Base-by-base conservation (phyloP, 306 rosid genomes). In the Gleditsia sinensis region DNA sequence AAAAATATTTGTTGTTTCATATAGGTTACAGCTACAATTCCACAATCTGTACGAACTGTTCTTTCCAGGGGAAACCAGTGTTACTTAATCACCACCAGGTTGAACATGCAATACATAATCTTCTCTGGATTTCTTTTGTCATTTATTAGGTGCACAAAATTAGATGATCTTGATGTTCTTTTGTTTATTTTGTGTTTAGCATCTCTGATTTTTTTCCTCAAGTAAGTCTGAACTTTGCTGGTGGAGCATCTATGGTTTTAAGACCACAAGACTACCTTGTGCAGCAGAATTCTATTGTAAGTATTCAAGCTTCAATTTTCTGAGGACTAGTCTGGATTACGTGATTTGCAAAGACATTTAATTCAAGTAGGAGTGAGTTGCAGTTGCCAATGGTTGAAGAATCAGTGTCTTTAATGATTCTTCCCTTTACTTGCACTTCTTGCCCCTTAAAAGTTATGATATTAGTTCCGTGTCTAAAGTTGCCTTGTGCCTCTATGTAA, bases 231-330 rank as follows among this genome's bases (percentile, higher is more conserved):
- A 92, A 95, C 88, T 95, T 95, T 75, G 93, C 91, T 23, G 93
- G 91, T 4, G 90, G 92, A 11, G 97, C 96, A 43, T 77, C 96
- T 12, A 39, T 95, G 92, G 37, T 64, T 85, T 78, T 95, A 74
- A 81, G 89, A 75, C 96, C 99, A 50, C 92, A 90, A 75, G 99
- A 95, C 82, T 95, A 95, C 78, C 97, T 95, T 69, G 75, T 92
- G 77, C 96, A 88, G 81, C 96, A 95, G 71, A 86, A 24, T 83
- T 90, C 90, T 64, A 81, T 79, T 79, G 99, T 95, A 81, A 88
- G 99, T 82, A 69, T 76, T 71, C 53, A 60, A 39, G 48, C 73
- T 74, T 77, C 28, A 69, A 30, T 45, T 28, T 77, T 58, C 40
- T 8, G 30, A 17, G 39, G 57, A 72, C 34, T 57, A 11, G 67